Evolutionary conservation across 129 eudicot species (phyloP).

Genomic region (Lactuca sativa): DNA sequence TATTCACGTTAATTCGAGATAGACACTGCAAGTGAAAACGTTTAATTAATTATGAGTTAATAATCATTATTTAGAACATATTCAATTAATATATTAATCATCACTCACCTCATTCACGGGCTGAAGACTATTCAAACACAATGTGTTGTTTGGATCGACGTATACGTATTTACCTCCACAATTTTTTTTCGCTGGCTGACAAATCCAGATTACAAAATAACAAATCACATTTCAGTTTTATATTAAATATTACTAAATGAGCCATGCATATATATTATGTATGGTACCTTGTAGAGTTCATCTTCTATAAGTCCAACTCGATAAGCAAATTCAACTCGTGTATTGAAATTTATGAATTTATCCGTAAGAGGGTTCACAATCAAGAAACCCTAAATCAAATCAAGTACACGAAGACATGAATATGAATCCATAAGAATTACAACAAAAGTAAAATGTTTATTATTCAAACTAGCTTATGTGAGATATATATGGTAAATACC

Average conservation of each 20-base stretch:
- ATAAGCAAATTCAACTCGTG: slow-evolving; percentile 31
- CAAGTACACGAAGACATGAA: neutral
- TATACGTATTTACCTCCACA: slow-evolving; percentile 36
- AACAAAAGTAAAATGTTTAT: neutral
- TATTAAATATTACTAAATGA: neutral
- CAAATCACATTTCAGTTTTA: neutral
- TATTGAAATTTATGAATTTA: slow-evolving; percentile 23
- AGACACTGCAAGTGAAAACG: slow-evolving; percentile 19
- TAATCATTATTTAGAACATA: no score
- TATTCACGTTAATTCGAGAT: slow-evolving; percentile 10
- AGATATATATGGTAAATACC: neutral
- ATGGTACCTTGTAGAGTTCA: slow-evolving; percentile 32
- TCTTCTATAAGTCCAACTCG: slow-evolving; percentile 33
- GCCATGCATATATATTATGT: neutral
- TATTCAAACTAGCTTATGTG: neutral
- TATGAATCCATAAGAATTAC: neutral
- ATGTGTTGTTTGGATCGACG: slow-evolving; percentile 35
- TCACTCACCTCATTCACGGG: slow-evolving; percentile 27
- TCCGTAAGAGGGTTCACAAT: slow-evolving; percentile 33
- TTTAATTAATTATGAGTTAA: neutral
- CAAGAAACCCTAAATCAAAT: slow-evolving; percentile 37
- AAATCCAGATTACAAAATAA: neutral
- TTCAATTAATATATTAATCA: neutral
- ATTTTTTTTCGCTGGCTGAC: slow-evolving; percentile 31
- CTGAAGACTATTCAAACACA: slow-evolving; percentile 31